Base-by-base conservation (phyloP, 2,329 filamentous ascomycete species). In the Beauveria sp. region DNA sequence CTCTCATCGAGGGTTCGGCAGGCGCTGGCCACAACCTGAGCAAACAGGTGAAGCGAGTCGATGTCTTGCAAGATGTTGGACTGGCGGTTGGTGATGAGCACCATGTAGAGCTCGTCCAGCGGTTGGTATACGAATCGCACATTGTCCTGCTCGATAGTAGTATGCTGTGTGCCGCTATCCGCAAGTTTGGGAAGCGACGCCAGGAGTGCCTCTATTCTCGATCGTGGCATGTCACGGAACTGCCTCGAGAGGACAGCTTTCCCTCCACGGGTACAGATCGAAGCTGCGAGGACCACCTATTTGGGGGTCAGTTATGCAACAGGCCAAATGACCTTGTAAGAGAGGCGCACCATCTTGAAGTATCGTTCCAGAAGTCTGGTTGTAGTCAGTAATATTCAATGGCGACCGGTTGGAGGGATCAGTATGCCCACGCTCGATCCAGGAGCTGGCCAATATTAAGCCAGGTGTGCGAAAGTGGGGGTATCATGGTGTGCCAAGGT, bases 61-160 rank as follows among this genome's bases (percentile, higher is more conserved):
- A 99, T 99, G 77, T 99, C 95, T 79, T 99, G 95, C 57, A 99
- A 84, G 69, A 99, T 99, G 79, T 99, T 99, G 76, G 93, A 98
- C 81, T 98, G 95, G 70, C 92, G 90, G 82, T 99, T 99, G 76
- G 96, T 99, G 78, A 99, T 98, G 72, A 99, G 87, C 67, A 99
- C 93, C 86, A 99, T 98, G 84, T 99, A 99, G 66, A 99, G 88
- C 81, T 99, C 96, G 79, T 99, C 96, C 66, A 99, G 84, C 64
- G 95, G 96, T 76, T 99, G 95, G 82, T 99, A 99, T 63, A 99
- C 95, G 74, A 97, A 99, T 79, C 95, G 93, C 72, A 99, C 95
- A 80, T 96, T 98, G 80, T 99, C 96, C 78, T 98, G 93, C 78
- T 99, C 95, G 70, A 98, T 93, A 6, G 91, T 99, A 31, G 95